Evolutionary conservation across 2,329 filamentous ascomycete genomes (phyloP).

Genomic region (Rhynchosporium agropyri): DNA sequence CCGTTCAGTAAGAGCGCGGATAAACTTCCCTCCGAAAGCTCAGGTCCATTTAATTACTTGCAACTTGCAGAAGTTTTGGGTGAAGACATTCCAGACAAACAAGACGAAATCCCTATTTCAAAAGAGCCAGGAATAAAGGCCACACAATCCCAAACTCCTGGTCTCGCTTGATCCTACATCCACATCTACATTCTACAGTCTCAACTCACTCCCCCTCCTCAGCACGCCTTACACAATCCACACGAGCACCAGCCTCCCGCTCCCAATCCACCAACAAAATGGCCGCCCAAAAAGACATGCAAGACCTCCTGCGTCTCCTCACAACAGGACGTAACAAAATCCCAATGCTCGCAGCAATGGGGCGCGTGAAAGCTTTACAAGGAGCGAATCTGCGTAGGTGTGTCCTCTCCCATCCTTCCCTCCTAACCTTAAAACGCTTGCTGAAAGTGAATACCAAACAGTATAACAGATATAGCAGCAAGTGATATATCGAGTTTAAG

Average conservation of each 20-base stretch:
- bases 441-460: conserved; percentile 23
- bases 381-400: conserved; percentile 58
- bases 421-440: conserved; percentile 10
- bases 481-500: conserved; percentile 32
- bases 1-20: too few species aligned
- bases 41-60: too few species aligned
- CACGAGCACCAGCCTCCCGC: neutral
- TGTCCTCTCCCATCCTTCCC: neutral
- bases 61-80: too few species aligned
- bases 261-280: conserved; percentile 36
- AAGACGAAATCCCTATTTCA: too few species aligned
- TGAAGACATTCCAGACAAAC: too few species aligned
- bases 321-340: conserved; percentile 56
- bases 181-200: neutral
- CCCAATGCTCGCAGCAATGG: conserved; percentile 61
- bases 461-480: conserved; percentile 39
- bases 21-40: too few species aligned
- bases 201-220: neutral
- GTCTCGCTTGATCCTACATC: conserved; percentile 10
- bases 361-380: conserved; percentile 60
- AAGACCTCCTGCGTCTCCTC: conserved; percentile 62
- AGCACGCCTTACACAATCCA: conserved; percentile 3
- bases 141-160: neutral
- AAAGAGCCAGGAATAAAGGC: too few species aligned
- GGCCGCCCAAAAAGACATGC: conserved; percentile 60